Base-by-base conservation (phyloP, 257 asterid species). In the Euphrasia confusa region DNA sequence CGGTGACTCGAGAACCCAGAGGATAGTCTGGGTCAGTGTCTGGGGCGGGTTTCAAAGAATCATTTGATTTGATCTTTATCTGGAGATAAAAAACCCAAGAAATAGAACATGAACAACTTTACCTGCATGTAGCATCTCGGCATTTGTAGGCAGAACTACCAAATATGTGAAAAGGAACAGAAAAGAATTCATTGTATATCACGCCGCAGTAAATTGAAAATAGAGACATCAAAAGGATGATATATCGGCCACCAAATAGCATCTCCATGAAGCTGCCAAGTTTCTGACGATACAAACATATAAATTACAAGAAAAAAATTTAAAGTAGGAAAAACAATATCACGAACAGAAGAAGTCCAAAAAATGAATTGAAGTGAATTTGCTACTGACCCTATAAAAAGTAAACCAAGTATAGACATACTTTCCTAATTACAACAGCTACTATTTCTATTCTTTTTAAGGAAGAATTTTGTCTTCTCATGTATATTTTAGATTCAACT, bases 251-350 rank as follows among this genome's bases (percentile, higher is more conserved):
- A 60, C 96, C 99, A 73, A 80, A 89, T 45, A 90, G 86, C 97
- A 93, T 93, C 90, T 89, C 99, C 99, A 93, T 93, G 82, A 93
- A 87, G 91, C 97, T 93, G 61, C 94, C 99, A 64, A 93, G 88
- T 93, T 89, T 89, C 97, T 93, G 96, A 61, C 13, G 61, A 69
- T 64, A 8, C 27, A 73, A 74, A 67, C 64, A 66, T 7, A 11
- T 11, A 32, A 13, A 58, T 53, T 64, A 49, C 32, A 47, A 14
- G 64, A 58, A 54, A 50, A 28, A 68, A 53, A 53, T 53, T 21
- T 21, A 42, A 48, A 26, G 13, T 10, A 50, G 30, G 24, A 58
- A 50, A 50, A 17, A 2, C 21, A 50, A 35, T 15, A 70, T 35
- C 66, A 26, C 10, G 7, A 17, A 54, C 65, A 48, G 33, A 27